These are phyloP conservation scores for Phialophora verrucosa DNA, from an alignment of 2,329 filamentous ascomycete genomes.

Conservation along the genomic window DNA sequence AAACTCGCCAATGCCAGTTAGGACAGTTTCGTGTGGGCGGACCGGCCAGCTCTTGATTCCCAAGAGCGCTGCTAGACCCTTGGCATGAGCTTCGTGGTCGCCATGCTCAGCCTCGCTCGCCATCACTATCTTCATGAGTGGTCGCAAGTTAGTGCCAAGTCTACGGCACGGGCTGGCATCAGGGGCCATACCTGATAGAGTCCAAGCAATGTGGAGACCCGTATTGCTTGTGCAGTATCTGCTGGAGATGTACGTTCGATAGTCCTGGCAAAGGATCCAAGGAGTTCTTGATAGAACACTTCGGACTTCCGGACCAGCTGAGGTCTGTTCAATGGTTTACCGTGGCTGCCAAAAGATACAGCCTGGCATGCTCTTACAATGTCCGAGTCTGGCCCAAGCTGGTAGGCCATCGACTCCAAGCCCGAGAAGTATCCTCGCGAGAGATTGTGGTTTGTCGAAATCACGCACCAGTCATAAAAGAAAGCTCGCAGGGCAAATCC, in stretches of 20 bases:
- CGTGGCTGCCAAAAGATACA: constrained; percentile 3
- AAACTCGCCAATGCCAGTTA: neutral
- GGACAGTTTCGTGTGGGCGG: neutral
- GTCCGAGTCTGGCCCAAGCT: neutral
- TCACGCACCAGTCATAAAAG: neutral
- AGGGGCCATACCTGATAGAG: neutral
- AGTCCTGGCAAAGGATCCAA: constrained; percentile 3
- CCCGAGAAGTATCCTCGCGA: neutral
- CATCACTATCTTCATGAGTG: neutral
- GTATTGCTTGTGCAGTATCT: neutral
- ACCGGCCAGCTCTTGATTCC: neutral
- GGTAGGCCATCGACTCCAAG: constrained; percentile 1
- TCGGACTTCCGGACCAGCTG: constrained; percentile 2
- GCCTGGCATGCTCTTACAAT: constrained; percentile 3
- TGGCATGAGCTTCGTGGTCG: constrained; percentile 8
- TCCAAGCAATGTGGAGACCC: neutral
- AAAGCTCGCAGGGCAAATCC: constrained; percentile 2
- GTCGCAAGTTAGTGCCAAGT: too few relatives aligned
- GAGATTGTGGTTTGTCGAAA: constrained; percentile 1
- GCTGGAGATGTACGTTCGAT: neutral
- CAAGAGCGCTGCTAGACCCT: constrained; percentile 1
- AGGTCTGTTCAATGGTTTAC: constrained; percentile 4
- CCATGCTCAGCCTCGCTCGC: neutral
- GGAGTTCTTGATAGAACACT: neutral
- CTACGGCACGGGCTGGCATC: too few relatives aligned